These are phyloP conservation scores for Hypericum androsaemum DNA, from an alignment of 345 rosid species.

Conservation along the genomic window DNA sequence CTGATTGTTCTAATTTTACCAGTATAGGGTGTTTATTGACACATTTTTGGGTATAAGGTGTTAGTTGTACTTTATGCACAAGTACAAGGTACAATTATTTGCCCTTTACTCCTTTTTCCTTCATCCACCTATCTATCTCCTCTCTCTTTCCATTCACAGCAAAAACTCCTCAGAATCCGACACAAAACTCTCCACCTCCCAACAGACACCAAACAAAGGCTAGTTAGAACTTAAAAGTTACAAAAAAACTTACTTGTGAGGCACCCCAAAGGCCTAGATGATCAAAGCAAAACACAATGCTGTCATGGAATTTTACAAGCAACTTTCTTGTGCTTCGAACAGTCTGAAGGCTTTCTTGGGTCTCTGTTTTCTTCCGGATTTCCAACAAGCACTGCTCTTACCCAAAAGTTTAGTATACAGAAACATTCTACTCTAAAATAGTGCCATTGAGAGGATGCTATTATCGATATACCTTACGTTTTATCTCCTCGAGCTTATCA, in stretches of 20 bases:
- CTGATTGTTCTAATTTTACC: not conserved
- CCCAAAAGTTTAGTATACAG: constrained; percentile 18
- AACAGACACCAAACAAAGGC: too few relatives aligned
- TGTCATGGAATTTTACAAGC: constrained; percentile 61
- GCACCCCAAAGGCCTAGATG: constrained; percentile 86
- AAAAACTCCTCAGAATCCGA: too few relatives aligned
- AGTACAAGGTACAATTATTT: not conserved
- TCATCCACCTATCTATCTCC: too few relatives aligned
- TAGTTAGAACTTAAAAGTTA: constrained; percentile 3
- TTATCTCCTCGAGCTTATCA: constrained; percentile 29
- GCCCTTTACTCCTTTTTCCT: too few relatives aligned
- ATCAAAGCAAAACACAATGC: constrained; percentile 46
- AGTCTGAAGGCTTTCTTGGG: constrained; percentile 22
- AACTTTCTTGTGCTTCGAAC: constrained; percentile 42
- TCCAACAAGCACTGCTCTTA: constrained; percentile 56
- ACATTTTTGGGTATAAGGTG: too few relatives aligned
- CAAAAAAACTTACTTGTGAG: constrained; percentile 42
- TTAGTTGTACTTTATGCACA: not conserved
- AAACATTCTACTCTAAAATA: constrained; percentile 13
- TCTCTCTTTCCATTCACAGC: too few relatives aligned
- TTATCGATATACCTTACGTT: constrained; percentile 6
- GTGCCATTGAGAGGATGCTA: constrained; percentile 10
- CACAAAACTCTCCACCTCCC: too few relatives aligned
- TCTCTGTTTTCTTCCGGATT: constrained; percentile 37
- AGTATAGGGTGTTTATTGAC: constrained; percentile 8